Evolutionary conservation across 768 basidiomycete species (phyloP), one percentile per base, ranked within the genome.

Genomic region (Boletus vermiculosoides): DNA sequence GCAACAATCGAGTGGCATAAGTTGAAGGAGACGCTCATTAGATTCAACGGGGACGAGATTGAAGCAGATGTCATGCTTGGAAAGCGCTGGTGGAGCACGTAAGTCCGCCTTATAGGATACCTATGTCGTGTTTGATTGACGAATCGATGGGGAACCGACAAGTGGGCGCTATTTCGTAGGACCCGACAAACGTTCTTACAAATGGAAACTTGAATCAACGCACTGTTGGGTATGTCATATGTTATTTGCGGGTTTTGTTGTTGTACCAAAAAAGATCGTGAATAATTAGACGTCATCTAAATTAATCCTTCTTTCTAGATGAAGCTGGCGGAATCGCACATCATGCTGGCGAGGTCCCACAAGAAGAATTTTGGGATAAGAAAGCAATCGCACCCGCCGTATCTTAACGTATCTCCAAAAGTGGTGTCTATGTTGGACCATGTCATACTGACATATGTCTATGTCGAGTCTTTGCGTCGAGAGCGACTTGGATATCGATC

Each of bases 1-100:
- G 76, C 68, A n/a, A 65, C 65, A 23, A 72, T 77, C 16, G 70
- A 76, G 37, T 76, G 73, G 70, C 71, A 68, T 16, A 22, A 51
- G 9, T 4, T 74, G 36, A 63, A 62, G 48, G 62, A 63, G 0
- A 66, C 71, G 5, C 61, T 63, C 13, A 54, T 78, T 46, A 63
- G 49, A 22, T 75, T 73, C 47, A 68, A 67, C 5, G 75, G 67
- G 3, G 36, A 68, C 9, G 71, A 71, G 36, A 54, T 66, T 15
- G 46, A 68, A 25, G 65, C 70, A 8, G 61, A 61, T 10, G 49
- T 42, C 0, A 71, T 70, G 62, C 54, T 68, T 23, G 30, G 46
- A 10, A 66, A 64, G 40, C 62, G 64, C 13, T 53, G 55, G 20
- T 71, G 66, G 66, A 60, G 30, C 53, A 61, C 52, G 68, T 69